Base-by-base conservation (phyloP, 2,329 filamentous ascomycete genomes). In the Monilinia fructigena region DNA sequence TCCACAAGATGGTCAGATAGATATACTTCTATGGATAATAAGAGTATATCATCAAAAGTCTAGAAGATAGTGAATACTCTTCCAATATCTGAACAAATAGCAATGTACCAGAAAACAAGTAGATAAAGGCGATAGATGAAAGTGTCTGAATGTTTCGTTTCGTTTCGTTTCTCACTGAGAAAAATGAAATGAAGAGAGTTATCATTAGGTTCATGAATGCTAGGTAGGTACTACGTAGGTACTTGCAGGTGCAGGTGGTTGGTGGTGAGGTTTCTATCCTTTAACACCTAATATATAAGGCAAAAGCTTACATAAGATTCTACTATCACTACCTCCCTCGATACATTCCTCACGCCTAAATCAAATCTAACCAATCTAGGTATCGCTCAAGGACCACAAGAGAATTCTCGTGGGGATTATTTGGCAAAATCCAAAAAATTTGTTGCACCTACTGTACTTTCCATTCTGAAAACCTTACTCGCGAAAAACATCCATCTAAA, bases 381-480 rank as follows among this genome's bases (percentile, higher is more conserved):
- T 18, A 50, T 60, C 14, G 20, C 14, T 7, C 45, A 0, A 11
- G 11, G n/a, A 7, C 20, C 45, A 31, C 28, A 23, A 60, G 14
- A 50, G 56, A 60, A 60, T 60, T 60, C 45, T 60, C 45, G 12
- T 60, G 45, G 45, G 47, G 28, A 50, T 38, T 11, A 12, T 60
- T 50, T 38, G 58, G 58, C 58, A 60, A 50, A 60, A 60, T 60
- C 28, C 58, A 50, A 60, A 60, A 60, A 60, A 38, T 60, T 60
- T 60, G 31, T 50, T 50, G 31, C 45, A 50, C 58, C n/a, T 50
- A 50, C 10, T 7, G 31, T 48, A 50, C 31, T 40, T 40, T 35
- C 28, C 20, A 26, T 18, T 38, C 58, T 60, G 31, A 48, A 60
- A 60, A 60, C 47, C 45, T 42, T 4, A 59, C 31, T 23, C 20